Base-by-base conservation (phyloP, 129 eudicot genomes). In the Flaveria brownii region DNA sequence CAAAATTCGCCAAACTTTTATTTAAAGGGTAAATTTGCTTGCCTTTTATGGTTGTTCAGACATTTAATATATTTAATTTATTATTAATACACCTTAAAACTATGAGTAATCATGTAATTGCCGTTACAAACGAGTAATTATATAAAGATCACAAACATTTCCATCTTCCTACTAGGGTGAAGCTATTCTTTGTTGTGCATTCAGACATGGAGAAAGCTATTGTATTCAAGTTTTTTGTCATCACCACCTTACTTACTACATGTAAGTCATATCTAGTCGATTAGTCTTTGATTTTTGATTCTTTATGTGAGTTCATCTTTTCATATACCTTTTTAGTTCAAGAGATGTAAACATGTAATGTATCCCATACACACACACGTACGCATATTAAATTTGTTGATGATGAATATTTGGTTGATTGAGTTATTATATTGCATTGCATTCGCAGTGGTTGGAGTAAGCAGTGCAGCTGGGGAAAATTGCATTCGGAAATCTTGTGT, bases 21-120 rank as follows among this genome's bases (percentile, higher is more conserved):
- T 5, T 36, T 36, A 36, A 5, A 36, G 41, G 41, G 41, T 36
- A 78, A 68, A 78, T 56, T 69, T 55, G 8, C 20, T 54, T 54
- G 1, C 16, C 23, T 54, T 5, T 4, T n/a, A 18, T 17, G 0
- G 2, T 2, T 1, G 47, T 9, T 43, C 47, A 43, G 11, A 8
- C 47, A 43, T 43, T 43, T 43, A 9, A 43, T 7, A 7, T 43
- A 1, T 7, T 43, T 1, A 43, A 10, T 7, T 43, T 2, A 43
- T 43, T 10, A 43, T 43, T 43, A 43, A 43, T 43, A 43, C 13
- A 43, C 47, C 10, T 43, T 43, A 7, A 43, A 43, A 43, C 7
- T 8, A 7, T 10, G 47, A 43, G 47, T 43, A 43, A 43, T 43
- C 12, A 43, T 9, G 12, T 43, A 43, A 43, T 7, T 30, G 10